Evolutionary conservation across 2,329 filamentous ascomycete genomes (phyloP).

Genomic region (Tolypocladium capitatum): DNA sequence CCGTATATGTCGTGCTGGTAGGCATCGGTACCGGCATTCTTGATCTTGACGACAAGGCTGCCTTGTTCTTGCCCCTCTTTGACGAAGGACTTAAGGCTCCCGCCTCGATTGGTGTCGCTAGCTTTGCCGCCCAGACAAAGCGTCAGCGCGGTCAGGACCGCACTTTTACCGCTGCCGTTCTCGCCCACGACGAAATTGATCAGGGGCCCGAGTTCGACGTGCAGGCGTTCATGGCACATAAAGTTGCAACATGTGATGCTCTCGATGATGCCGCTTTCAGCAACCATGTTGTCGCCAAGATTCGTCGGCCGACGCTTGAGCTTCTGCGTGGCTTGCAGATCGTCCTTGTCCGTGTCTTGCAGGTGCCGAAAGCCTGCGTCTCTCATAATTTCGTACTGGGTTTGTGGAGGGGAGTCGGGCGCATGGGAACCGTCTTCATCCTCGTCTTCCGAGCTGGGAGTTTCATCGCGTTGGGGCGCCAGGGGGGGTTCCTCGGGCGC

Average conservation of each 20-base stretch:
- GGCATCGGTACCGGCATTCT: constrained; percentile 75
- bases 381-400: constrained; percentile 49
- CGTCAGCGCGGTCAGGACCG: constrained; percentile 82
- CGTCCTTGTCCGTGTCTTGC: constrained; percentile 42
- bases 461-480: constrained; percentile 7
- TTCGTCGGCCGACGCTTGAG: constrained; percentile 36
- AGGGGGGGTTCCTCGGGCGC: constrained; percentile 6
- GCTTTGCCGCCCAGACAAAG: constrained; percentile 93
- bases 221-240: constrained; percentile 82
- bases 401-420: constrained; percentile 29
- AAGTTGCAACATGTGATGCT: constrained; percentile 82
- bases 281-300: constrained; percentile 56
- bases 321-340: constrained; percentile 51
- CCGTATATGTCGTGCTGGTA: constrained; percentile 77
- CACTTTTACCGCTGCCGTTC: constrained; percentile 96
- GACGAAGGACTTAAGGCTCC: constrained; percentile 79
- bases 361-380: constrained; percentile 47
- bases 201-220: constrained; percentile 75
- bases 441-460: constrained; percentile 16
- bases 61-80: constrained; percentile 74
- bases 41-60: constrained; percentile 70
- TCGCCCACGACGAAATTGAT: constrained; percentile 98
- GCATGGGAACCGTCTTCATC: constrained; percentile 15
- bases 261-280: constrained; percentile 78
- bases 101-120: constrained; percentile 80